Conservation (phyloP, 352 stramenopile genomes). For the Phytopythium aichiense region DNA sequence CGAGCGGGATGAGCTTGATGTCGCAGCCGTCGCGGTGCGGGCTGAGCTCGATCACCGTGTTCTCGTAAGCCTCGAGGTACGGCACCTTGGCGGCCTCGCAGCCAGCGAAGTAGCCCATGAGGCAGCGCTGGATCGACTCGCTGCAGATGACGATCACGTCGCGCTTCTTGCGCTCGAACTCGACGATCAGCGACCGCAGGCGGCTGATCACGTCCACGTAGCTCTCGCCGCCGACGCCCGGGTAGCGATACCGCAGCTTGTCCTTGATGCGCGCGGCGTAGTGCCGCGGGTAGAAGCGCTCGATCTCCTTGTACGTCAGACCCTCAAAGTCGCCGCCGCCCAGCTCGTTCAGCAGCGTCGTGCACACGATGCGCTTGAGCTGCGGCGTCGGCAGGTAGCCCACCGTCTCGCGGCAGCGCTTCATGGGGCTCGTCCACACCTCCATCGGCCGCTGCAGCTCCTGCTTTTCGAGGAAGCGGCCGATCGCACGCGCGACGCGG, state of each 20-base stretch:
- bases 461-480: conserved; percentile 83
- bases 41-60: conserved; percentile 74
- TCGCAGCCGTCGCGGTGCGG: conserved; percentile 82
- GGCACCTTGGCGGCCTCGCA: conserved; percentile 68
- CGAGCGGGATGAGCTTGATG: conserved; percentile 77
- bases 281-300: conserved; percentile 83
- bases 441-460: conserved; percentile 69
- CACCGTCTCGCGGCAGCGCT: conserved; percentile 70
- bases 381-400: conserved; percentile 55
- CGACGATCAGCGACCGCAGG: conserved; percentile 89
- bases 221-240: conserved; percentile 89
- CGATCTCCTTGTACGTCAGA: conserved; percentile 84
- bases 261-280: conserved; percentile 81
- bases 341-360: conserved; percentile 90
- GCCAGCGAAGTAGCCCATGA: conserved; percentile 81
- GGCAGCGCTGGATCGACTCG: conserved; percentile 71
- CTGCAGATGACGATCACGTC: conserved; percentile 85
- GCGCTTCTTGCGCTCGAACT: conserved; percentile 89
- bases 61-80: conserved; percentile 59
- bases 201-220: conserved; percentile 94
- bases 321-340: conserved; percentile 89
- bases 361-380: conserved; percentile 78
- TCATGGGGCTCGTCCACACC: conserved; percentile 81
- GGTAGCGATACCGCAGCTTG: conserved; percentile 90
- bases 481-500: conserved; percentile 72